Evolutionary conservation across 306 rosid species (phyloP).

Genomic region (Geum urbanum): DNA sequence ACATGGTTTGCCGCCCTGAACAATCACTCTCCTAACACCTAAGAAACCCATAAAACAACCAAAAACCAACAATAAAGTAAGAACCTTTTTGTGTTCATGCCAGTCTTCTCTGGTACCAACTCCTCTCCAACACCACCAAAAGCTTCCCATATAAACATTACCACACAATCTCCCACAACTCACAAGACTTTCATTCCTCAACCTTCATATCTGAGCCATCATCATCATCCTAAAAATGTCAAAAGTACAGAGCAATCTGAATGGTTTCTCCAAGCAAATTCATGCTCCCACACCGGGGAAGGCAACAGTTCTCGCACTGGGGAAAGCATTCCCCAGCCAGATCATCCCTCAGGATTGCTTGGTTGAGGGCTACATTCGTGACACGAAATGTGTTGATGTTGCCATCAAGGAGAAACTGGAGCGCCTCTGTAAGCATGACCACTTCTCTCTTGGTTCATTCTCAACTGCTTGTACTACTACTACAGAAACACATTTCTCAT

Average conservation of each 20-base stretch:
- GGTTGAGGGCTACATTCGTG: constrained; percentile 87
- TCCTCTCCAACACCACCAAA: constrained; percentile 42
- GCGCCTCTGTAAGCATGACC: constrained; percentile 71
- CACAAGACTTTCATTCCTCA: neutral
- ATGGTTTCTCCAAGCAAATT: constrained; percentile 18
- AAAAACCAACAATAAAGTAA: constrained; percentile 30
- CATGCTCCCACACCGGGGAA: constrained; percentile 50
- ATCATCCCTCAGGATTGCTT: constrained; percentile 89
- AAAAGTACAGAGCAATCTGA: constrained; percentile 34
- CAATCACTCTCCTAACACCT: constrained; percentile 43
- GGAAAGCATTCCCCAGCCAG: constrained; percentile 89
- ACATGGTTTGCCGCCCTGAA: constrained; percentile 30
- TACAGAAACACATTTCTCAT: neutral
- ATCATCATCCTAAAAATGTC: constrained; percentile 39
- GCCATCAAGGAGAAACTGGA: constrained; percentile 76
- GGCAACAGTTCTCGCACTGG: constrained; percentile 84
- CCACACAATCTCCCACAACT: constrained; percentile 19
- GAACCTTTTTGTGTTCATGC: constrained; percentile 45
- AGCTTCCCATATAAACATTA: constrained; percentile 37
- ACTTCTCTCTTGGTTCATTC: neutral
- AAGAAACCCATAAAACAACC: constrained; percentile 35
- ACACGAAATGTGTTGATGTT: constrained; percentile 70
- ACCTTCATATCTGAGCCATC: neutral
- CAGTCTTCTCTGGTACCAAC: constrained; percentile 54
- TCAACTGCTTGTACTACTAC: neutral